Evolutionary conservation across 805 yeast species (phyloP).

Genomic region (Wickerhamiella azyma): DNA sequence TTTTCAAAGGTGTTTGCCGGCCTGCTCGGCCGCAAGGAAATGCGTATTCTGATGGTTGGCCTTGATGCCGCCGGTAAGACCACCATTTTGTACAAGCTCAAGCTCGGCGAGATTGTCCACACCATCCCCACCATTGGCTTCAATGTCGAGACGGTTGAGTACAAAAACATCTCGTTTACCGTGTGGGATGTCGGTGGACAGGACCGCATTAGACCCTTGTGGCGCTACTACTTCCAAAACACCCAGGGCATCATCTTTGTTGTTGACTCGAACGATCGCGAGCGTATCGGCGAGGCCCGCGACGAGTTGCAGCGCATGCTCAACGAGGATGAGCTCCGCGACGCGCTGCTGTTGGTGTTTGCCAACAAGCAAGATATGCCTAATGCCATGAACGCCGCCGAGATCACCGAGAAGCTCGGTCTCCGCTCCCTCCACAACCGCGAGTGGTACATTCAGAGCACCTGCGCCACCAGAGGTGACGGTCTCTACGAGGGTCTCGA

Average conservation of each 20-base stretch:
- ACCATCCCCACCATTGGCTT: conserved; percentile 95
- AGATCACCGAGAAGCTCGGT: conserved; percentile 92
- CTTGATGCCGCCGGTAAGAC: conserved; percentile 98
- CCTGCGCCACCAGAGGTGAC: conserved; percentile 98
- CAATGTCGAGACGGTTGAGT: conserved; percentile 95
- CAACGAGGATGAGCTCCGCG: conserved; percentile 95
- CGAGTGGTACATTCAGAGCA: conserved; percentile 98
- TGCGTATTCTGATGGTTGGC: conserved; percentile 98
- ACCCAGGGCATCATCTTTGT: conserved; percentile 97
- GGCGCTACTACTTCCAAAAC: conserved; percentile 99
- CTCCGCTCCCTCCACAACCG: conserved; percentile 95
- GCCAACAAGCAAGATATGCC: conserved; percentile 99
- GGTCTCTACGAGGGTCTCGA: conserved; percentile 96
- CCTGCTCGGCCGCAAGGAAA: conserved; percentile 94
- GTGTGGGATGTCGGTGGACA: conserved; percentile 99
- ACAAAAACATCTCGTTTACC: conserved; percentile 90
- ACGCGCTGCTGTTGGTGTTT: conserved; percentile 85
- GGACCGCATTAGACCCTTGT: conserved; percentile 94
- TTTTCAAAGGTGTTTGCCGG: conserved; percentile 87
- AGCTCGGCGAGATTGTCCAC: conserved; percentile 90
- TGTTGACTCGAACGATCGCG: conserved; percentile 95
- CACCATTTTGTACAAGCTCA: conserved; percentile 86
- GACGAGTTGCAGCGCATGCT: conserved; percentile 97
- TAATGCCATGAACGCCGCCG: conserved; percentile 98
- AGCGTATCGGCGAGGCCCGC: conserved; percentile 94